These are phyloP conservation scores for Pleurotus giganteus DNA, from an alignment of 768 basidiomycete genomes.

Conservation along the genomic window DNA sequence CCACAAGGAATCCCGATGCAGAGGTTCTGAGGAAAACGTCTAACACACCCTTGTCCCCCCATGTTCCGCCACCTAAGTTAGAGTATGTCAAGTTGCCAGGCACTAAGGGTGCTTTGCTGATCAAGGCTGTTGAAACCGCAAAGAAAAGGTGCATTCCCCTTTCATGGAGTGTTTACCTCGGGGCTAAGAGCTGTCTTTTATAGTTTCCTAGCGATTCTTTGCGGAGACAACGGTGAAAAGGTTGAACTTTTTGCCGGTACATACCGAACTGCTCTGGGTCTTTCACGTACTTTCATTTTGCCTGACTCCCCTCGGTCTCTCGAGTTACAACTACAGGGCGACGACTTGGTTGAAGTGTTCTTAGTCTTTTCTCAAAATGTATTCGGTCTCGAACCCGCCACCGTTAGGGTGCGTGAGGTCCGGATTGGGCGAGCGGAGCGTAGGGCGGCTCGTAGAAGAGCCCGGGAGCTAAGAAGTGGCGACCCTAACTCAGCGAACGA, in stretches of 20 bases:
- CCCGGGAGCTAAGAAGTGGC: constrained; percentile 63
- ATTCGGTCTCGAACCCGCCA: constrained; percentile 89
- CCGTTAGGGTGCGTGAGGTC: constrained; percentile 91
- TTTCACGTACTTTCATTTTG: constrained; percentile 91
- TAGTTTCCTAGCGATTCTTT: constrained; percentile 90
- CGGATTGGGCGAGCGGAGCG: constrained; percentile 87
- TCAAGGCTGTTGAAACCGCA: constrained; percentile 86
- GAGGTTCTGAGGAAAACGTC: constrained; percentile 36
- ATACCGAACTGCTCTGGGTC: constrained; percentile 81
- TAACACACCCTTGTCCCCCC: constrained; percentile 35
- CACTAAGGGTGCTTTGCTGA: constrained; percentile 79
- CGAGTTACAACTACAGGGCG: constrained; percentile 87
- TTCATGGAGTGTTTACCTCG: background rate
- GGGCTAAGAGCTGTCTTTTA: constrained; percentile 2
- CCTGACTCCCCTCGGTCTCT: constrained; percentile 88
- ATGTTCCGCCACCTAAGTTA: constrained; percentile 75
- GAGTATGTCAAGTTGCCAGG: constrained; percentile 93
- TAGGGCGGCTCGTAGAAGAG: constrained; percentile 77
- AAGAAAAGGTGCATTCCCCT: constrained; percentile 81
- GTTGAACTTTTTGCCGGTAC: constrained; percentile 93
- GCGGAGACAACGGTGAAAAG: constrained; percentile 90
- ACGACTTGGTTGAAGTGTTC: constrained; percentile 90
- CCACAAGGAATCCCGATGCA: constrained; percentile 34
- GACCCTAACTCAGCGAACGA: constrained; percentile 44
- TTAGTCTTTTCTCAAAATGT: constrained; percentile 90